phyloP scores from a whole-genome alignment of 225 moss, liverwort and hornwort species.

The Climacium dendroides region DNA sequence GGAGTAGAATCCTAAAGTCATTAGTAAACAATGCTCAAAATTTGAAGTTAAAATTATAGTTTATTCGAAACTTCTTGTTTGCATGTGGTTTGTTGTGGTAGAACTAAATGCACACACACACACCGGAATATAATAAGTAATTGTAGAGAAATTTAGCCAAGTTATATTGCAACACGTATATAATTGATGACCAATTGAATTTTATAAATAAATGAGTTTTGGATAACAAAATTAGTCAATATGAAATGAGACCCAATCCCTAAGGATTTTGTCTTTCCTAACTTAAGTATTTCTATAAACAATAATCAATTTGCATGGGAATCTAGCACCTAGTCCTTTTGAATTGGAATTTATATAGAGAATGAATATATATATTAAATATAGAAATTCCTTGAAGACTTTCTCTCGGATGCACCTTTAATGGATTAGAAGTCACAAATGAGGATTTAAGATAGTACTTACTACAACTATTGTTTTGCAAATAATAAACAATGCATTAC shows the following conservation, averaged over 20 bases:
- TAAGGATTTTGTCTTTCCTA: accelerated
- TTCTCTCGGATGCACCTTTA: accelerated
- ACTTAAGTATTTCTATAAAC: background rate
- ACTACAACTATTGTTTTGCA: background rate
- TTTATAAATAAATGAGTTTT: background rate
- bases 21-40: too few relatives aligned
- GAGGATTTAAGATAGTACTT: background rate
- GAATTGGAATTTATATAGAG: accelerated
- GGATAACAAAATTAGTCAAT: background rate
- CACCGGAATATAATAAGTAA: too few relatives aligned
- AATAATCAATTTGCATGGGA: background rate
- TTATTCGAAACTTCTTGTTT: too few relatives aligned
- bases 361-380: background rate
- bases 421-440: accelerated
- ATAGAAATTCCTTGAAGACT: background rate
- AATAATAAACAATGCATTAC: background rate
- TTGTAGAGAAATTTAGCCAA: background rate
- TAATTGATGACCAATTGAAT: background rate
- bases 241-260: accelerated
- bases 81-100: too few relatives aligned
- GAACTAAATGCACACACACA: too few relatives aligned
- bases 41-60: too few relatives aligned
- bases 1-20: too few relatives aligned
- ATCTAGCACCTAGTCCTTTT: accelerated
- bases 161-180: accelerated